Evolutionary conservation across 1,139 yeast genomes (phyloP), one percentile per base, ranked within the genome.

Genomic region (Blastobotrys petasosporus): DNA sequence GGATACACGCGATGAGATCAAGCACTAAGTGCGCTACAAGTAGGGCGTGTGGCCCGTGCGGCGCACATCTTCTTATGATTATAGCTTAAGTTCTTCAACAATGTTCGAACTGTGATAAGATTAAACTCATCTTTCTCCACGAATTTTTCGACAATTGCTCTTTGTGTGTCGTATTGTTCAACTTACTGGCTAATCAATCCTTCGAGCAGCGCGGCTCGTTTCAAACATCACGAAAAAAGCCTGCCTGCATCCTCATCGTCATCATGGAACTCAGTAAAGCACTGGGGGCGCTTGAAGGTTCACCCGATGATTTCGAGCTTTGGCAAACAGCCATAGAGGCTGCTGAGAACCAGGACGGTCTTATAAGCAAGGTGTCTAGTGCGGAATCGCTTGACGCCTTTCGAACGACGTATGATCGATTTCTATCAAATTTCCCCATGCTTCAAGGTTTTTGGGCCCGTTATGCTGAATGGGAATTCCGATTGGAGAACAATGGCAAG

Each of bases 371-470:
- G 54, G 59, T 69, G 3, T 71, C 84, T 3, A 60, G 75, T 2
- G 49, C 54, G 1, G 59, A 63, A 8, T 71, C 73, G 31, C 54
- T 75, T 10, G 64, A 67, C 15, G 57, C 73, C n/a, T 64, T 80
- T 43, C 63, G 80, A 40, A 56, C 67, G 2, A 68, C 83, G 0
- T 85, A 79, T 58, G 74, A 74, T 42, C 71, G 76, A 20, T 66
- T 90, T 45, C 68, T 92, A 11, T 66, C 65, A 1, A 72, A 75
- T 46, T 88, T 74, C 62, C 97, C 97, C 0, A 67, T 74, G 32
- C 64, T 83, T 33, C 85, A 81, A 57, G 86, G 85, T 41, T 86
- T 85, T 62, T 86, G 97, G 92, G 72, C 82, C 39, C 76, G 79
- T 52, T 86, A 75, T 61, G 95, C 96, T 0, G 68, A 73, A 20